These are phyloP conservation scores for Xeromyces bisporus DNA, from an alignment of 495 filamentous ascomycete species.

Conservation along the genomic window DNA sequence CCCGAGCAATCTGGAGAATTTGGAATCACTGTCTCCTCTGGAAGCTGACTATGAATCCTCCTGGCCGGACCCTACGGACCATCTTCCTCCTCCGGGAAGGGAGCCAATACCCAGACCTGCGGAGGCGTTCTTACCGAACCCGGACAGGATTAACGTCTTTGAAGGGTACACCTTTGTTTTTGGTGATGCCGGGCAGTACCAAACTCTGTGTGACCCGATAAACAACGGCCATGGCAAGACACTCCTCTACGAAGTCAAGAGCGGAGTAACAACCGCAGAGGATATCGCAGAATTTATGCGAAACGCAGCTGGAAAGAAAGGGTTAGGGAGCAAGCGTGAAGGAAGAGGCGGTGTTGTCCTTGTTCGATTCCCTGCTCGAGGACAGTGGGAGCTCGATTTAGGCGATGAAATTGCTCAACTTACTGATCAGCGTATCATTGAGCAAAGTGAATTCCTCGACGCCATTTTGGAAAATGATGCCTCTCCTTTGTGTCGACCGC, in stretches of 20 bases:
- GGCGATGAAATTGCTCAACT: conserved; percentile 45
- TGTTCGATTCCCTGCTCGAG: conserved; percentile 55
- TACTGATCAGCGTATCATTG: conserved; percentile 65
- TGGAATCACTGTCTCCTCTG: conserved; percentile 41
- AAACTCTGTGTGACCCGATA: conserved; percentile 56
- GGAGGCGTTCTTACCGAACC: conserved; percentile 51
- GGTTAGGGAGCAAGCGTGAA: conserved; percentile 40
- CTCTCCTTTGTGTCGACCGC: conserved; percentile 44
- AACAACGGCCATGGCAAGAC: conserved; percentile 72
- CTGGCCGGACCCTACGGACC: conserved; percentile 60
- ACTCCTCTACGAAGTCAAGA: conserved; percentile 40
- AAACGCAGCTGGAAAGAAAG: conserved; percentile 55
- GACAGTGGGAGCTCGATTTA: conserved; percentile 40
- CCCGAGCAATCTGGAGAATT: conserved; percentile 33
- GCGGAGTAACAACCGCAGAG: conserved; percentile 50
- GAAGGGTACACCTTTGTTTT: conserved; percentile 83
- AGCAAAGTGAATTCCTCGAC: conserved; percentile 86
- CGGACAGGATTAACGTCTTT: conserved; percentile 52
- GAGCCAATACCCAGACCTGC: conserved; percentile 49
- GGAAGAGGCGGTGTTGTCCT: conserved; percentile 58
- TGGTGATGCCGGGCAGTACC: conserved; percentile 59
- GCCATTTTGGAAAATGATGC: conserved; percentile 69
- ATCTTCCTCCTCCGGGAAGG: conserved; percentile 56
- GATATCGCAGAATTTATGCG: conserved; percentile 68
- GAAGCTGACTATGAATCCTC: conserved; percentile 67